These are phyloP conservation scores for Quercus tomentella DNA, from an alignment of 331 rosid species.

Conservation along the genomic window DNA sequence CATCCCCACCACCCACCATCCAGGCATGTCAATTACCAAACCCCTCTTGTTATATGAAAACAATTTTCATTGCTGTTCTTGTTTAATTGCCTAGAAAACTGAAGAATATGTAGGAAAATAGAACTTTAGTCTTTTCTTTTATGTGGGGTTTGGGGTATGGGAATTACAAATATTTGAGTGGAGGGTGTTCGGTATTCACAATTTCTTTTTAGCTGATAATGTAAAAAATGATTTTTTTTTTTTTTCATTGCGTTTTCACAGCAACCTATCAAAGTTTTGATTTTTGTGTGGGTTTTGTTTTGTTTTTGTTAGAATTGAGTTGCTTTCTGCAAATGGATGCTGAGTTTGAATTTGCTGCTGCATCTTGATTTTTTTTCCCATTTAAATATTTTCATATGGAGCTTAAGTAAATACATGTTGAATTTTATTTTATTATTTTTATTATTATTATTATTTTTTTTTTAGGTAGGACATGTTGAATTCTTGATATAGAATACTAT, in stretches of 20 bases:
- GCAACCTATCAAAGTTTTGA: neutral
- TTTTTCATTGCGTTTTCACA: neutral
- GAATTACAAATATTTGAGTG: neutral
- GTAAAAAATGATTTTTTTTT: neutral
- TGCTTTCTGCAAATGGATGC: neutral
- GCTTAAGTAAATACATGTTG: neutral
- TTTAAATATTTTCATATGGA: neutral
- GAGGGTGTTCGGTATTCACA: neutral
- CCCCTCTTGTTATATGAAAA: neutral
- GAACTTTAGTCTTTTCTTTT: neutral
- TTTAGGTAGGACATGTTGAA: too few relatives aligned
- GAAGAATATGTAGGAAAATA: neutral
- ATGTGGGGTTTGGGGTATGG: neutral
- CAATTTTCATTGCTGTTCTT: neutral
- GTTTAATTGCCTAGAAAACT: neutral
- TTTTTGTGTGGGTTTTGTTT: neutral
- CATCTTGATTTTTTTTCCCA: neutral
- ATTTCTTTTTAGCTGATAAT: neutral
- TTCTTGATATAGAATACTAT: neutral
- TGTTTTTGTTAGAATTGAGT: neutral
- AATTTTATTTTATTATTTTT: neutral
- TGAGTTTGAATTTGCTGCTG: neutral
- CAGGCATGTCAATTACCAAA: conserved; percentile 35
- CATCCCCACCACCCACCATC: conserved; percentile 53
- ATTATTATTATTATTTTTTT: too few relatives aligned